A percentile compares a stretch with the other conserved stretches of the same genome.
Conservation (phyloP, 768 basidiomycete species). For the Tricholoma terreum region DNA sequence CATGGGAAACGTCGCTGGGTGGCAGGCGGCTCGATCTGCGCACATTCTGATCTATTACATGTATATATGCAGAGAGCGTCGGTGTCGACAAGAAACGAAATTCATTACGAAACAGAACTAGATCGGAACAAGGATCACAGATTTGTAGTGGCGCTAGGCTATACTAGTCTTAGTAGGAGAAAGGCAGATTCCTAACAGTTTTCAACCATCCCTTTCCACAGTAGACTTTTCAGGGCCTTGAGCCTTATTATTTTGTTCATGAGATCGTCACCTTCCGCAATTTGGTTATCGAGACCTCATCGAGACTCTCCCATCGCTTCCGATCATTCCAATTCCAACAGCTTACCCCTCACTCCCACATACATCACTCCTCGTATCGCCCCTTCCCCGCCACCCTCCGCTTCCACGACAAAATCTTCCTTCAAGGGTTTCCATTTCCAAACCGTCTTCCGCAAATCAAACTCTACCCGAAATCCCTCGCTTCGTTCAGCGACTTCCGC, state of each 20-base stretch:
- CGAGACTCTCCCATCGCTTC: conserved; percentile 32
- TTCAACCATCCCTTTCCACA: neutral
- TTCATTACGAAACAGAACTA: neutral
- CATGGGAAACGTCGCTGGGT: too few relatives aligned
- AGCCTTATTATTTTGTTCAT: conserved; percentile 24
- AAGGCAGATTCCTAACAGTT: too few relatives aligned
- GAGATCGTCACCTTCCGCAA: conserved; percentile 37
- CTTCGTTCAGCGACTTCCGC: conserved; percentile 37
- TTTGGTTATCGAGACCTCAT: conserved; percentile 40
- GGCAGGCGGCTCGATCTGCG: too few relatives aligned
- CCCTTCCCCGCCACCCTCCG: conserved; percentile 29
- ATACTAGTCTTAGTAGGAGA: neutral
- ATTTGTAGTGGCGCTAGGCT: conserved; percentile 14
- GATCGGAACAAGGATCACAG: conserved; percentile 14
- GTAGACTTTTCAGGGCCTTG: conserved; percentile 3
- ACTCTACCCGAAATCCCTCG: conserved; percentile 42
- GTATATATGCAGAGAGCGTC: neutral
- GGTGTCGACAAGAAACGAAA: neutral
- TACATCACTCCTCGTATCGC: conserved; percentile 38
- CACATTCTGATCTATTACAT: too few relatives aligned
- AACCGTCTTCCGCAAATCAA: conserved; percentile 50
- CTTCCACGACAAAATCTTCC: conserved; percentile 19
- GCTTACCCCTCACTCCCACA: conserved; percentile 44
- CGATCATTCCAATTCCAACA: conserved; percentile 26
- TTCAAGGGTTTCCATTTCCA: conserved; percentile 51